A percentile compares a stretch with the other conserved stretches of the same genome.
Evolutionary conservation across 2,329 filamentous ascomycete genomes (phyloP).

Genomic region (Curvularia hawaiiensis): DNA sequence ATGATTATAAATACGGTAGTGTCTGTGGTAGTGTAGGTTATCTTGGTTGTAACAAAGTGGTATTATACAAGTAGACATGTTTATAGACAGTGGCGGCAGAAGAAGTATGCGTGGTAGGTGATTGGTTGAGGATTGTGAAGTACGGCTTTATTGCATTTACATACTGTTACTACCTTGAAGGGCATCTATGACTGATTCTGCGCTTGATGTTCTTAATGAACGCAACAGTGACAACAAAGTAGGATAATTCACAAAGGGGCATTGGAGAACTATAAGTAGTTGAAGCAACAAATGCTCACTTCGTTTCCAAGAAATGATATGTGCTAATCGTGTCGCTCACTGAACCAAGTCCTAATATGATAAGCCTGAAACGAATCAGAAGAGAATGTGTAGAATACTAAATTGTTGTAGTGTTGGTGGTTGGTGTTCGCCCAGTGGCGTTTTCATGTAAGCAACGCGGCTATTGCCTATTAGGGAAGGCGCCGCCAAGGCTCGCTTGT

Average conservation of each 20-base stretch:
- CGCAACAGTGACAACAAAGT: neutral
- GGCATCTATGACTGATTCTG: neutral
- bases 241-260: neutral
- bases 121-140: neutral
- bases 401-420: neutral
- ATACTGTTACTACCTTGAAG: constrained; percentile 2
- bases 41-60: neutral
- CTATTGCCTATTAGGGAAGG: constrained; percentile 13
- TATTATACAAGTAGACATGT: neutral
- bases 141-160: constrained; percentile 2
- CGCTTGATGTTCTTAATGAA: neutral
- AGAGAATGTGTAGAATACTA: neutral
- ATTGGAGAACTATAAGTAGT: neutral
- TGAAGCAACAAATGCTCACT: neutral
- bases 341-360: too few species aligned
- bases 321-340: too few species aligned
- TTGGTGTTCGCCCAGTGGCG: neutral
- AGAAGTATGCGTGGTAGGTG: neutral
- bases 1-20: neutral
- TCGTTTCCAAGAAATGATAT: neutral
- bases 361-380: neutral
- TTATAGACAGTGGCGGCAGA: neutral
- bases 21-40: neutral
- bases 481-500: constrained; percentile 31
- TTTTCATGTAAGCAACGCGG: neutral